Evolutionary conservation across 1,139 yeast genomes (phyloP), one percentile per base, ranked within the genome.

Genomic region (Suzukiozyma palmioleophila): DNA sequence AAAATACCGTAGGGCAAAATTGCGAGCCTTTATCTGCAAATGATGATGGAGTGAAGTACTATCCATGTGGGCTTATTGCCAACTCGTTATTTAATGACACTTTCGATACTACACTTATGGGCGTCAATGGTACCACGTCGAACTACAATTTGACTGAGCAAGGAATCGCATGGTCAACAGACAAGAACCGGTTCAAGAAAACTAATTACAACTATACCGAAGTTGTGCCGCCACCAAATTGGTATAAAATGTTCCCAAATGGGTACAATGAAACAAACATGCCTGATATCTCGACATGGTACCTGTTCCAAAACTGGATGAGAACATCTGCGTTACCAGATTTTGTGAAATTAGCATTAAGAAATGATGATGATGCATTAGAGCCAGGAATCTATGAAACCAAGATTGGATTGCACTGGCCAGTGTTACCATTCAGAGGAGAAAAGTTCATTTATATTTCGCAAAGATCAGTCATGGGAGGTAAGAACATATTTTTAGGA

Each of bases 291-390:
- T 68, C 79, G 1, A 60, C 63, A 8, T 76, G 84, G 77, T 56
- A 54, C 41, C 88, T 87, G 53, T 81, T 92, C 57, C 97, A 92
- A 64, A 92, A 90, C 59, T 92, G 99, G 99, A 90, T 92, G 97
- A 81, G 89, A 53, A 83, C 97, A 2, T 84, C 97, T 3, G 97
- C 92, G 1, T 72, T 94, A 45, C 83, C 97, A 8, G 80, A 80
- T 25, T 92, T 94, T 57, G 79, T 86, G 54, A 89, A 89, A 61
- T 68, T 92, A 56, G 88, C 84, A 3, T 69, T 81, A 48, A 79
- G 96, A 56, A 90, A 90, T 58, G 95, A 88, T 57, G 59, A 81
- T 33, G 78, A 77, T 26, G 59, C 66, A 3, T 63, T 92, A 52
- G 56, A 62, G 6, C 62, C 69, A 5, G 98, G 98, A 15, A 73